Conservation (phyloP, 768 basidiomycete genomes). For the Tremella yokohamensis region DNA sequence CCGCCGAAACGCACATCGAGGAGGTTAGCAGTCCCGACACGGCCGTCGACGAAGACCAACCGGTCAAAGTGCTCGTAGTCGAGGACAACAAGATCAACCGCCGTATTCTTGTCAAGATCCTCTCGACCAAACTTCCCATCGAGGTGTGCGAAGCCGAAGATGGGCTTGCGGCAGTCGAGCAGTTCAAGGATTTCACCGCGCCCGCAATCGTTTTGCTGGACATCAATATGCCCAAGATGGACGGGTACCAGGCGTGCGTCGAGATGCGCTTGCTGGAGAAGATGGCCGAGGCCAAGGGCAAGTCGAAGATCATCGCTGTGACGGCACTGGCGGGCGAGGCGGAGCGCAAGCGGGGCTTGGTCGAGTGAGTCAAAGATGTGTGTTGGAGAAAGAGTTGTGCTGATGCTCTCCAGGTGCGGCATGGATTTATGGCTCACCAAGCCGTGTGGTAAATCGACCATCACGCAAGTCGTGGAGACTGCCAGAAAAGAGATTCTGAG, state of each 20-base stretch:
- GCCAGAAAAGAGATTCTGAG: slow-evolving; percentile 25
- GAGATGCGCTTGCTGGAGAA: slow-evolving; percentile 43
- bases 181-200: slow-evolving; percentile 22
- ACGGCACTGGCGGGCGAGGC: slow-evolving; percentile 44
- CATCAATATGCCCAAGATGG: slow-evolving; percentile 48
- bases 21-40: neutral
- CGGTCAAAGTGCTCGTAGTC: slow-evolving; percentile 40
- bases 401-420: slow-evolving; percentile 16
- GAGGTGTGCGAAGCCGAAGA: slow-evolving; percentile 41
- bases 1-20: neutral
- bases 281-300: neutral
- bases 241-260: slow-evolving; percentile 39
- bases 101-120: slow-evolving; percentile 30
- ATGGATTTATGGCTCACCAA: slow-evolving; percentile 40
- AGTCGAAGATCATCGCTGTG: slow-evolving; percentile 41
- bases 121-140: slow-evolving; percentile 27
- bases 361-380: slow-evolving; percentile 35
- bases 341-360: slow-evolving; percentile 33
- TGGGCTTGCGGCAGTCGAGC: slow-evolving; percentile 37
- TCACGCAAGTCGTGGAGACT: slow-evolving; percentile 25
- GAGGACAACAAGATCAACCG: slow-evolving; percentile 46
- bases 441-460: slow-evolving; percentile 30
- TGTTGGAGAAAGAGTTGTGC: neutral
- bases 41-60: slow-evolving; percentile 3
- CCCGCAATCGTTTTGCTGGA: slow-evolving; percentile 37